These are phyloP conservation scores for Yamadazyma laniorum DNA, from an alignment of 805 yeast genomes.

Conservation along the genomic window DNA sequence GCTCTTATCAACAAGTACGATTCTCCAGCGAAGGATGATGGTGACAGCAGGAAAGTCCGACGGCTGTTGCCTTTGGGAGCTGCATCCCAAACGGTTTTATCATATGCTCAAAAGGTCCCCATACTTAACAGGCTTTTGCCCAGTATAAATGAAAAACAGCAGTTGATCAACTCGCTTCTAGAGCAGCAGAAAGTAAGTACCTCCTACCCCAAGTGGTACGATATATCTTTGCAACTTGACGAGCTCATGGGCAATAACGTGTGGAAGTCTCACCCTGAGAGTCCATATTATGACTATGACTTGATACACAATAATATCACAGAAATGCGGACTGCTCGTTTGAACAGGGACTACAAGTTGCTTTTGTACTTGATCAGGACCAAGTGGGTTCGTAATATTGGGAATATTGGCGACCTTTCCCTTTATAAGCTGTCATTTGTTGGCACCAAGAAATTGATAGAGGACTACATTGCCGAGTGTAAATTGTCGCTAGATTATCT, in stretches of 20 bases:
- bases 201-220: constrained; percentile 63
- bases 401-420: constrained; percentile 79
- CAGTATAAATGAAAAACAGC: constrained; percentile 18
- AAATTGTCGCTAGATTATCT: constrained; percentile 43
- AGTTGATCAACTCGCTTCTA: constrained; percentile 22
- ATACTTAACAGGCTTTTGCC: constrained; percentile 9
- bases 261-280: constrained; percentile 69
- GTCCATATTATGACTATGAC: constrained; percentile 71
- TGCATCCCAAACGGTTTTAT: constrained; percentile 2
- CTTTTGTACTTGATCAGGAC: constrained; percentile 78
- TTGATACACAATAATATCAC: constrained; percentile 51
- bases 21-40: constrained; percentile 2
- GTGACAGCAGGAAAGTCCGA: not conserved
- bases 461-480: constrained; percentile 81
- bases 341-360: constrained; percentile 52
- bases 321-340: constrained; percentile 61
- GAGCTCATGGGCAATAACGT: constrained; percentile 55
- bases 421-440: constrained; percentile 75
- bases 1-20: constrained; percentile 15
- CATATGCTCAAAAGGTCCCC: constrained; percentile 10
- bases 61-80: not conserved
- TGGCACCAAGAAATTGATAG: constrained; percentile 83
- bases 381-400: constrained; percentile 79
- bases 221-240: constrained; percentile 63
- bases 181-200: constrained; percentile 34